These are phyloP conservation scores for Tausonia pullulans DNA, from an alignment of 1,284 basidiomycete species.

Conservation along the genomic window DNA sequence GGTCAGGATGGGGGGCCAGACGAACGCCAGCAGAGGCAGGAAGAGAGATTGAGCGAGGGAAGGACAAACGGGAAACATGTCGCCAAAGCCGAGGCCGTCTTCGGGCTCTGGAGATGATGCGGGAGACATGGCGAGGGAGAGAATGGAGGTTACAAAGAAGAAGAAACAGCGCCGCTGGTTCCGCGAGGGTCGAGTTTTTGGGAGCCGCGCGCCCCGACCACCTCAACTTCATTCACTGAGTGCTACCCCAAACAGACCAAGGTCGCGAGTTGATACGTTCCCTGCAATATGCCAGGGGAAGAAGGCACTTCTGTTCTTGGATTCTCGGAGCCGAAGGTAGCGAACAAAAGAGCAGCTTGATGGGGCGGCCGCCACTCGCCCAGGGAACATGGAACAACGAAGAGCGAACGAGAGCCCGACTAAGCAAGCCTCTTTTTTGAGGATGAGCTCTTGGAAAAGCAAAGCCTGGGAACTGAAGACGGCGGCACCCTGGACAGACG, in stretches of 20 bases:
- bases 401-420: too few species aligned
- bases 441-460: too few species aligned
- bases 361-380: too few species aligned
- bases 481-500: too few species aligned
- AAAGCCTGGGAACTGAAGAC: too few species aligned
- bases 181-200: too few species aligned
- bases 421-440: too few species aligned
- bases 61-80: constrained; percentile 32
- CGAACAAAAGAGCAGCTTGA: too few species aligned
- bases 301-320: not conserved
- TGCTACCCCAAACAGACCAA: not conserved
- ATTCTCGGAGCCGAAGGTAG: too few species aligned
- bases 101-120: constrained; percentile 15
- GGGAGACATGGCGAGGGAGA: not conserved
- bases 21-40: constrained; percentile 15
- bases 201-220: too few species aligned
- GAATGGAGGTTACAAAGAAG: not conserved
- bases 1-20: constrained; percentile 21
- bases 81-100: constrained; percentile 30
- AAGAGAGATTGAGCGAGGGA: not conserved
- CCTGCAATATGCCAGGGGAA: not conserved
- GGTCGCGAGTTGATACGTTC: not conserved
- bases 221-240: too few species aligned
- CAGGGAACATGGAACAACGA: too few species aligned
- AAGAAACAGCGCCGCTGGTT: not conserved